phyloP scores from a whole-genome alignment of 2,329 filamentous ascomycete genomes.

The Aschersonia sp. region DNA sequence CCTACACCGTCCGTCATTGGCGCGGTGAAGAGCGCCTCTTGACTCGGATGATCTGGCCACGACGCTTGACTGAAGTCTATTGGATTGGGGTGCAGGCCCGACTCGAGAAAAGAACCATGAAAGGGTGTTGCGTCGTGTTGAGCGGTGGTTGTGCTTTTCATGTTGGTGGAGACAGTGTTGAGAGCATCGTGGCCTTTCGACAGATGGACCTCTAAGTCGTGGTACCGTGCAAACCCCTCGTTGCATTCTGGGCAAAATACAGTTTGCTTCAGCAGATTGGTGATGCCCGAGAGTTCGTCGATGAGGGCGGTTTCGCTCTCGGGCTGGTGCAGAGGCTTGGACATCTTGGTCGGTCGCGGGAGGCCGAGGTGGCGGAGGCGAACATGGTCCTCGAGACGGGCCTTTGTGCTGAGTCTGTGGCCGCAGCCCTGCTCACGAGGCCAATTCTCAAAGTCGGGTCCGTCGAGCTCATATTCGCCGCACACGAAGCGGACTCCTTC shows the following conservation, averaged over 20 bases:
- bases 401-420: constrained; percentile 61
- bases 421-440: constrained; percentile 55
- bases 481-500: constrained; percentile 69
- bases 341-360: constrained; percentile 23
- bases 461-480: constrained; percentile 47
- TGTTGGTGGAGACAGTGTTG: constrained; percentile 1
- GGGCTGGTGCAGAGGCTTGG: constrained; percentile 6
- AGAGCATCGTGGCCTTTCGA: constrained; percentile 12
- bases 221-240: constrained; percentile 31
- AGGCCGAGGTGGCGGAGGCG: constrained; percentile 62
- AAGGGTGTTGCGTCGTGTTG: not conserved
- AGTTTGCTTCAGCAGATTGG: constrained; percentile 24
- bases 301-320: constrained; percentile 17
- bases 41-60: not conserved
- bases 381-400: constrained; percentile 69
- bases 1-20: not conserved
- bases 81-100: no score
- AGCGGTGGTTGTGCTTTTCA: not conserved
- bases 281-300: constrained; percentile 26
- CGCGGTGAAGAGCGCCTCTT: not conserved
- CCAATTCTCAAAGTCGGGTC: constrained; percentile 48
- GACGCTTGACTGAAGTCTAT: not conserved
- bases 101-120: not conserved
- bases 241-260: constrained; percentile 31
- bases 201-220: constrained; percentile 33